Base-by-base conservation (phyloP, 2,329 filamentous ascomycete species). In the Diaporthe caulivora region DNA sequence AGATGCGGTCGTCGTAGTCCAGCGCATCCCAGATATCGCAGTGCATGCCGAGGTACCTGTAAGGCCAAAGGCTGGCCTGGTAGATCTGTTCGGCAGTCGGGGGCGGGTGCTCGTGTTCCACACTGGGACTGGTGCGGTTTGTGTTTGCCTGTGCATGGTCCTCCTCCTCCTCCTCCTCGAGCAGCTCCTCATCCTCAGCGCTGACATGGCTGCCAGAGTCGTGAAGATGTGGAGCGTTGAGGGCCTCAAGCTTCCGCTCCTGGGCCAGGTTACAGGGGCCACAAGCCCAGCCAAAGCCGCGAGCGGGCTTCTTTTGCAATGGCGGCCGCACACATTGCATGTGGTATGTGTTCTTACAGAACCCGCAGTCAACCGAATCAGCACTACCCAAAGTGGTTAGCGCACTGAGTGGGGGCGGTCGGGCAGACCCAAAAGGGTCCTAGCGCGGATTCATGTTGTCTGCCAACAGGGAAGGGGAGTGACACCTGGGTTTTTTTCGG, bases 271-370 rank as follows among this genome's bases (percentile, higher is more conserved):
- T 98, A 83, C 97, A 99, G 74, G 96, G 93, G 71, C 94, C 97
- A 83, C 97, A 99, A 40, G 97, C 96, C 97, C 97, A 99, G 6
- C 95, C 97, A 84, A 99, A 99, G 51, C 97, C 97, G 83, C 97
- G 93, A 60, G 96, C 98, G 26, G 97, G 97, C 83, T 99, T 99
- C 83, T 98, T 99, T 70, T 95, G 89, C 76, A 99, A 84, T 49
- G 95, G 95, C 53, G 97, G 97, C 75, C 93, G 93, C 72, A 99
- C 97, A 82, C 97, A 99, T 80, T 95, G 94, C 96, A 99, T 98
- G 86, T 99, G 97, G 84, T 98, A 99, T 18, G 96, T 98, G 82
- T 95, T 92, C 80, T 92, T 91, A 83, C 97, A 99, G 71, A 98
- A 95, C 57, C 96, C 97, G 83, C 97, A 99, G 82, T 98, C 96